Percentiles rank a stretch among this genome's conserved stretches.
Evolutionary conservation across 441 rosid species (phyloP).

Genomic region (Eruca vesicaria): DNA sequence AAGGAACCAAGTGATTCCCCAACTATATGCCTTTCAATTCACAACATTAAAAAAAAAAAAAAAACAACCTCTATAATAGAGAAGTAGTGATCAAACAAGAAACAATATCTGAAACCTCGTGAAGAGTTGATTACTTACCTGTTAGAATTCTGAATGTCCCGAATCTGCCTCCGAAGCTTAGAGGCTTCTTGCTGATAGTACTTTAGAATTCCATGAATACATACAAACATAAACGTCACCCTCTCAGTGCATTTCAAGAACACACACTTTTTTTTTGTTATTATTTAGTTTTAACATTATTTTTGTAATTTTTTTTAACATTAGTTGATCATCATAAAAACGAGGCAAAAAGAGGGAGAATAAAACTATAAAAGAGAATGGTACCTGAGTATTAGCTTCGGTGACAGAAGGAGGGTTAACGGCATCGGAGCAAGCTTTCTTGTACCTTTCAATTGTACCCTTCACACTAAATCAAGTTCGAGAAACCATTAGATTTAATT

Average conservation of each 20-base stretch:
- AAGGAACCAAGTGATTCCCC: neutral
- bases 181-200: conserved; percentile 88
- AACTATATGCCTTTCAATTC: neutral
- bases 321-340: neutral
- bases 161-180: conserved; percentile 74
- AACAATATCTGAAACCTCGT: neutral
- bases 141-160: conserved; percentile 72
- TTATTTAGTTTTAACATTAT: neutral
- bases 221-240: conserved; percentile 15
- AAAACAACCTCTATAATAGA: neutral
- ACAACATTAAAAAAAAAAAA: neutral
- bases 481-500: neutral
- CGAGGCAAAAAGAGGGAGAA: neutral
- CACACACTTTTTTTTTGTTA: neutral
- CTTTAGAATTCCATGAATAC: conserved; percentile 39
- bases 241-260: neutral
- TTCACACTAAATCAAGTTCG: conserved; percentile 40
- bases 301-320: neutral
- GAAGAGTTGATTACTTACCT: conserved; percentile 39
- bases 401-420: conserved; percentile 54
- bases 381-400: conserved; percentile 80
- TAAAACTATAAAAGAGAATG: neutral
- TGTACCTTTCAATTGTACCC: conserved; percentile 78
- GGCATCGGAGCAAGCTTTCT: conserved; percentile 62
- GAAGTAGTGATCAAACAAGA: neutral